Evolutionary conservation across 345 rosid genomes (phyloP).

Genomic region (Gossypium sturtianum): DNA sequence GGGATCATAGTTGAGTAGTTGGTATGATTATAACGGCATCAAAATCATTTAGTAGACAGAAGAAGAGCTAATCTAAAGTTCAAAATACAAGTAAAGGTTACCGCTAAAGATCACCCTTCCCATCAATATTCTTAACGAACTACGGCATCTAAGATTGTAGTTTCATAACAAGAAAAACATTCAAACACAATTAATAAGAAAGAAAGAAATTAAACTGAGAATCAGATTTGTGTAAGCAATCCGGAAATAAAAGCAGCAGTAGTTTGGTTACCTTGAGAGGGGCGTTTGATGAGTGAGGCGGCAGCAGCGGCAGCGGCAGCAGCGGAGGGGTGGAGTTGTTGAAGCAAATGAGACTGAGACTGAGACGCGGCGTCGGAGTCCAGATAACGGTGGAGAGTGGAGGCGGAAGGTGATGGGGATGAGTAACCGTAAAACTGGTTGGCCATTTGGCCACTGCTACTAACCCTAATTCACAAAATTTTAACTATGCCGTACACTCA

Average conservation of each 20-base stretch:
- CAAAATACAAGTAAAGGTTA: background rate
- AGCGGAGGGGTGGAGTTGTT: conserved; percentile 20
- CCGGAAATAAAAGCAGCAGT: background rate
- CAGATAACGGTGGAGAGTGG: conserved; percentile 12
- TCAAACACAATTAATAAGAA: background rate
- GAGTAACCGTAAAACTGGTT: conserved; percentile 39
- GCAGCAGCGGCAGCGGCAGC: conserved; percentile 27
- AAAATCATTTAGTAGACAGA: background rate
- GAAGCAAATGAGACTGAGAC: conserved; percentile 28
- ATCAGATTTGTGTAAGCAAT: background rate
- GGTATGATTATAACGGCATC: background rate
- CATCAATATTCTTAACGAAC: background rate
- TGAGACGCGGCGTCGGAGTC: conserved; percentile 17
- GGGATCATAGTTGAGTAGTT: background rate
- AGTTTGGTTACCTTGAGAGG: conserved; percentile 42
- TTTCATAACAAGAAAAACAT: background rate
- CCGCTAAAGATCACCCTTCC: background rate
- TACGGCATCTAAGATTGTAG: background rate
- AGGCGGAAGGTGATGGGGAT: conserved; percentile 22
- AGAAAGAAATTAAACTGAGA: background rate
- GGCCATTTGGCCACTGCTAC: conserved; percentile 28
- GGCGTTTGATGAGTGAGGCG: conserved; percentile 43
- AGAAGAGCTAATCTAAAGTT: conserved; percentile 1
- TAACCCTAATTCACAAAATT: conserved; percentile 27
- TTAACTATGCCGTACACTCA: background rate